Evolutionary conservation across 306 rosid genomes (phyloP).

Genomic region (Carpinus fangiana): DNA sequence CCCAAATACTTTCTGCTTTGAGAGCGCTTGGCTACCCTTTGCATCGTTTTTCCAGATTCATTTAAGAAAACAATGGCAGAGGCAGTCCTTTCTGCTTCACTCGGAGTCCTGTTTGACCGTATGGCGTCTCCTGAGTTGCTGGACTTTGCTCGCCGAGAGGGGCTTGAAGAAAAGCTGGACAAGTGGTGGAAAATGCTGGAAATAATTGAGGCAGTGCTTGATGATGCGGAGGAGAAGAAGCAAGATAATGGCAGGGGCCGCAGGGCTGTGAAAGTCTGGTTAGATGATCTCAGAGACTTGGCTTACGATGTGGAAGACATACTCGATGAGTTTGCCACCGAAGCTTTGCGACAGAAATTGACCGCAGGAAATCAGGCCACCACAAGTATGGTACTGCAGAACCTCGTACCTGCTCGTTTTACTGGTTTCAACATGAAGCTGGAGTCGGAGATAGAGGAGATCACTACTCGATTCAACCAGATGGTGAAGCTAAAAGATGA

Average conservation of each 20-base stretch:
- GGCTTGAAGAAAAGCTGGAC: neutral
- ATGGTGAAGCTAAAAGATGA: neutral
- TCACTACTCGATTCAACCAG: neutral
- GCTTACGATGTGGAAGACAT: conserved; percentile 22
- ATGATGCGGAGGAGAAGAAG: neutral
- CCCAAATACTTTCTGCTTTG: too few relatives aligned
- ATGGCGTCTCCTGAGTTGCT: neutral
- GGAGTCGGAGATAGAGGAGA: neutral
- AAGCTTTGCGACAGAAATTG: neutral
- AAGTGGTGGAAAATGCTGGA: neutral
- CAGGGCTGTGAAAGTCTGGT: conserved; percentile 10
- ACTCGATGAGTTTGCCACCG: conserved; percentile 13
- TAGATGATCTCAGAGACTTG: conserved; percentile 18
- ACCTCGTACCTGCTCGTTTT: neutral
- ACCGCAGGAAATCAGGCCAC: neutral
- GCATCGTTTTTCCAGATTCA: too few relatives aligned
- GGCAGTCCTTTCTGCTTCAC: too few relatives aligned
- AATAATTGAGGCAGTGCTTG: neutral
- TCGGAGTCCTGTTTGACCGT: neutral
- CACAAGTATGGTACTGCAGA: neutral
- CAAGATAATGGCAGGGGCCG: too few relatives aligned
- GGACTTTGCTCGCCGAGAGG: neutral
- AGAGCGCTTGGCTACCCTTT: too few relatives aligned
- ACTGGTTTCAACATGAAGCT: neutral
- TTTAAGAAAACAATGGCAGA: too few relatives aligned